Evolutionary conservation across 139 green algal species (phyloP).

Genomic region (Tetradesmus obliquus): DNA sequence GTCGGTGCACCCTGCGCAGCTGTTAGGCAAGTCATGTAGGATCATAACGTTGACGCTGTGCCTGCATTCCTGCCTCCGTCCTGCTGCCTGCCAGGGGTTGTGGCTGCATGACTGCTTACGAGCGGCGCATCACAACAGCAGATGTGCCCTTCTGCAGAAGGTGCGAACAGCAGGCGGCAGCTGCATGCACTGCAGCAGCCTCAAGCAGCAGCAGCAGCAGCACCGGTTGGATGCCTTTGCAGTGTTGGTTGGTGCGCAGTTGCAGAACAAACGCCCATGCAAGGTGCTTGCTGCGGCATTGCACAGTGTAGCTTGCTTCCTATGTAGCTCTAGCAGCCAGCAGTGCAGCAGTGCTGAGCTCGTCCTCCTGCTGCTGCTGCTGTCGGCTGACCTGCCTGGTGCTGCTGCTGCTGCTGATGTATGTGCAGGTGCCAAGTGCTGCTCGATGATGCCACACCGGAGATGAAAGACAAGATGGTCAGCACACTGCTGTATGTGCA

Average conservation of each 20-base stretch:
- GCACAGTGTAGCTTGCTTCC: not conserved
- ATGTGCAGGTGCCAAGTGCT: conserved; percentile 24
- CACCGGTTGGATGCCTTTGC: not conserved
- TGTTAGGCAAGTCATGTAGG: too few species aligned
- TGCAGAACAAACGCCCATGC: not conserved
- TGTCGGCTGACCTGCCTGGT: not conserved
- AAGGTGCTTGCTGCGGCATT: not conserved
- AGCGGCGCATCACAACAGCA: not conserved
- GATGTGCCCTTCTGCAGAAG: conserved; percentile 6
- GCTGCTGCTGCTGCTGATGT: not conserved
- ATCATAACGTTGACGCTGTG: not conserved
- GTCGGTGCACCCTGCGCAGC: not conserved
- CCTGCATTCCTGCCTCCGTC: not conserved
- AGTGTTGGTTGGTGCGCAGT: not conserved
- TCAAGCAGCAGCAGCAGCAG: not conserved
- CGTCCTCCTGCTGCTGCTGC: not conserved
- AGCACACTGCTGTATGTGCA: conserved; percentile 39
- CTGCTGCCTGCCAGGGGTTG: not conserved
- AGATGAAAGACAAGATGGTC: conserved; percentile 20
- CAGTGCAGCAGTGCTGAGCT: not conserved
- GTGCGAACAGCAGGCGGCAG: not conserved
- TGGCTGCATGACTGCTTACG: conserved; percentile 26
- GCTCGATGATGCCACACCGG: not conserved
- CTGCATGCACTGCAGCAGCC: too few species aligned
- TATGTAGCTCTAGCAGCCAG: not conserved